Percentiles rank a stretch among this genome's conserved stretches.
Evolutionary conservation across 768 basidiomycete genomes (phyloP).

Genomic region (Rhodotorula babjevae): DNA sequence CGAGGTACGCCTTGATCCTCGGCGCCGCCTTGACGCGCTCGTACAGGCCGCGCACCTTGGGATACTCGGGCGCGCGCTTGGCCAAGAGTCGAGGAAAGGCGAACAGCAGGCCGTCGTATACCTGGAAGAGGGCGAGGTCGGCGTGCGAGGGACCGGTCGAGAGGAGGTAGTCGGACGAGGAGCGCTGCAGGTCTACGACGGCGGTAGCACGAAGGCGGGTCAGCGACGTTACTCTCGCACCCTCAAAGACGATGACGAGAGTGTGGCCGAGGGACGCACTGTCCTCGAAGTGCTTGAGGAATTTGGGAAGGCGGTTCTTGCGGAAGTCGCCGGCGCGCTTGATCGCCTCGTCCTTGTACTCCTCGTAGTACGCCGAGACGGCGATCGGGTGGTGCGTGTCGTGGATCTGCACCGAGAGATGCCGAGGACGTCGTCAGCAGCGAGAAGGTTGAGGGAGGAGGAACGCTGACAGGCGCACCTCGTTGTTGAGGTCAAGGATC

Average conservation of each 20-base stretch:
- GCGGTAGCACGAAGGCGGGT: not conserved
- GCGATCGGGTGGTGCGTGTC: slow-evolving; percentile 49
- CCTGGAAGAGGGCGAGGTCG: slow-evolving; percentile 52
- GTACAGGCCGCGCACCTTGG: slow-evolving; percentile 46
- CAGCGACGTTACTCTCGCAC: not conserved
- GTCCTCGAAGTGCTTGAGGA: slow-evolving; percentile 49
- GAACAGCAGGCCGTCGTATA: slow-evolving; percentile 45
- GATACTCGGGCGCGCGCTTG: slow-evolving; percentile 43
- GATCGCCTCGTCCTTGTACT: slow-evolving; percentile 50
- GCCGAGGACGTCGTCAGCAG: not conserved
- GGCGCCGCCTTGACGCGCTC: slow-evolving; percentile 46
- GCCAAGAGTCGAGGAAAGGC: slow-evolving; percentile 50
- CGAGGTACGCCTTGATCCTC: slow-evolving; percentile 35
- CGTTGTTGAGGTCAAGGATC: slow-evolving; percentile 46
- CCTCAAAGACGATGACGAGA: too few relatives aligned
- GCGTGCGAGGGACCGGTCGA: slow-evolving; percentile 49
- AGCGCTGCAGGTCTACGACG: slow-evolving; percentile 37
- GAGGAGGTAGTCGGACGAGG: slow-evolving; percentile 42
- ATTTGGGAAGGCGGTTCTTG: slow-evolving; percentile 50
- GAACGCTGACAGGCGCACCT: slow-evolving; percentile 33
- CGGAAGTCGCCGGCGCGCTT: slow-evolving; percentile 49
- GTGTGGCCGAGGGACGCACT: not conserved
- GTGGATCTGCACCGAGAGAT: not conserved
- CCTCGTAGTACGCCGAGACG: slow-evolving; percentile 46
- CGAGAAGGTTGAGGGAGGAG: too few relatives aligned